Percentiles rank a stretch among this genome's conserved stretches.
Conservation (phyloP, 1,284 basidiomycete species). For the Tranzscheliella williamsii region DNA sequence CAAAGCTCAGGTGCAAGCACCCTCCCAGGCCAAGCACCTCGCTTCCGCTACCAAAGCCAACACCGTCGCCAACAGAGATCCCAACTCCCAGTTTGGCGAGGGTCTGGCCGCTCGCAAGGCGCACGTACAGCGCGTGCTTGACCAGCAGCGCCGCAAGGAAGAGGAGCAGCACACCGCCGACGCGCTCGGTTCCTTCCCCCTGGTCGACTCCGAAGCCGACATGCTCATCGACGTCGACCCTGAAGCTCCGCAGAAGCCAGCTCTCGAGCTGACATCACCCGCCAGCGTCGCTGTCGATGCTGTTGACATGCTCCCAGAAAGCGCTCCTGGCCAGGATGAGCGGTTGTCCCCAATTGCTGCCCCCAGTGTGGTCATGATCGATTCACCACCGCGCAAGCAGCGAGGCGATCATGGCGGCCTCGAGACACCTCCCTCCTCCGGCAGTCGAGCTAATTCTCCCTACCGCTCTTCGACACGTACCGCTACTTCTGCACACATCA, state of each 20-base stretch:
- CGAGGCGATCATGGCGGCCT: conserved; percentile 23
- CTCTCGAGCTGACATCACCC: too few species aligned
- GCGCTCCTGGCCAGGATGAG: too few species aligned
- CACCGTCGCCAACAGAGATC: conserved; percentile 29
- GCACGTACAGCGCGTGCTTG: conserved; percentile 35
- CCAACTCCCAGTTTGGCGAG: conserved; percentile 26
- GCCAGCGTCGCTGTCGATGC: too few species aligned
- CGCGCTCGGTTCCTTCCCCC: conserved; percentile 12
- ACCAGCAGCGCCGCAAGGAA: conserved; percentile 33
- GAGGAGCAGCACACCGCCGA: conserved; percentile 28
- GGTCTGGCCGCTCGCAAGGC: conserved; percentile 36
- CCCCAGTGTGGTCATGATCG: conserved; percentile 11
- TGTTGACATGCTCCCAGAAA: too few species aligned
- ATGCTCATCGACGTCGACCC: too few species aligned
- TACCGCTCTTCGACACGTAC: conserved; percentile 16
- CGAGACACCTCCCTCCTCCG: conserved; percentile 39
- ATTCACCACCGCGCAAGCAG: conserved; percentile 35
- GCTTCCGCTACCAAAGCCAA: conserved; percentile 23
- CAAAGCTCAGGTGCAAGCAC: conserved; percentile 8
- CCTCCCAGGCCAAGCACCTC: conserved; percentile 12
- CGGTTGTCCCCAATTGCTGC: too few species aligned
- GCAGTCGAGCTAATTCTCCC: conserved; percentile 32
- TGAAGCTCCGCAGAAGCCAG: too few species aligned
- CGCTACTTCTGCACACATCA: not conserved
- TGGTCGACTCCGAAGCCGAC: not conserved